Evolutionary conservation across 75 land plant genomes (phyloP).

Genomic region (Picea glauca): DNA sequence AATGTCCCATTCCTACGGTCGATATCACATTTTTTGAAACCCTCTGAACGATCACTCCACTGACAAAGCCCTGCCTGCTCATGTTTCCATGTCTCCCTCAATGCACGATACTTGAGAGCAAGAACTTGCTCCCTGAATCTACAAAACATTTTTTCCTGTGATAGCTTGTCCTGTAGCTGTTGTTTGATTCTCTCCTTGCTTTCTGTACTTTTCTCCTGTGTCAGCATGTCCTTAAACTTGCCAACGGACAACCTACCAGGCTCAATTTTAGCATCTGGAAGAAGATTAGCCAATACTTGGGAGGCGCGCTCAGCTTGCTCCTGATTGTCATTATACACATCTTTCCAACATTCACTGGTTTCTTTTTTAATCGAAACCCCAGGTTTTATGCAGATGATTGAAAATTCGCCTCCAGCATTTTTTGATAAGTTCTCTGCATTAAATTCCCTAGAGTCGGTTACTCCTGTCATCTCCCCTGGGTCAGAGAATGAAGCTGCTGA

Average conservation of each 20-base stretch:
- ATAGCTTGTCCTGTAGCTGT: conserved; percentile 17
- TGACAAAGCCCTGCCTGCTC: conserved; percentile 23
- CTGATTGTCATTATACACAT: conserved; percentile 1
- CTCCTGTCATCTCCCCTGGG: background rate
- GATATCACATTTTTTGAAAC: conserved; percentile 10
- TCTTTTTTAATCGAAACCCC: background rate
- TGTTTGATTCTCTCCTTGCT: conserved; percentile 15
- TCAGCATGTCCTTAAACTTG: conserved; percentile 12
- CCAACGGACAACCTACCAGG: conserved; percentile 10
- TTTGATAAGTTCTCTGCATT: background rate
- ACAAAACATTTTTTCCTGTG: conserved; percentile 7
- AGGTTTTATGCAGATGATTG: background rate
- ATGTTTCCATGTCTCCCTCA: conserved; percentile 33
- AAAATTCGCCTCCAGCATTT: background rate
- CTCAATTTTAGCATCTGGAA: conserved; percentile 6
- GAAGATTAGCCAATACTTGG: conserved; percentile 17
- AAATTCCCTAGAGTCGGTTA: background rate
- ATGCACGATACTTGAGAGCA: conserved; percentile 28
- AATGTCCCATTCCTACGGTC: conserved; percentile 20
- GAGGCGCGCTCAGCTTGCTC: background rate
- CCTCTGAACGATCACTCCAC: conserved; percentile 13
- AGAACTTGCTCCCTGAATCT: conserved; percentile 31
- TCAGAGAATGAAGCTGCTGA: conserved; percentile 11
- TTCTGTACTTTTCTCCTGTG: conserved; percentile 27
- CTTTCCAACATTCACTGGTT: background rate